Evolutionary conservation across 1,284 basidiomycete species (phyloP).

Genomic region (Ceratobasidium sp.): DNA sequence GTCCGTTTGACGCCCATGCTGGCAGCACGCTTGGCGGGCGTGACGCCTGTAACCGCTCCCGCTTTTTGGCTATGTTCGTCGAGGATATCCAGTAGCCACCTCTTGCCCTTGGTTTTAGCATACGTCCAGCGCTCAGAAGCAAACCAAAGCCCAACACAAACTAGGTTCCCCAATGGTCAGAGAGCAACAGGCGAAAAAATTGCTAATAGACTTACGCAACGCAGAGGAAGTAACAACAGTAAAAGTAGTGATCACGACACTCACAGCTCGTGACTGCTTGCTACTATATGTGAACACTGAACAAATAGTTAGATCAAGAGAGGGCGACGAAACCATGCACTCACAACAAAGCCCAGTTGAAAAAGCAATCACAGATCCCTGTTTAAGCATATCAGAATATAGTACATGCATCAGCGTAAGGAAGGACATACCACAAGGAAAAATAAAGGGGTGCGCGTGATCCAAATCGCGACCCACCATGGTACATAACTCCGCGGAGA

Average conservation of each 20-base stretch:
- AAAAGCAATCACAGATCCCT: constrained; percentile 48
- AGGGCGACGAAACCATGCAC: constrained; percentile 10
- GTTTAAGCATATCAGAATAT: neutral
- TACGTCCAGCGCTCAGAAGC: constrained; percentile 47
- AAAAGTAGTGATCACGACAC: constrained; percentile 43
- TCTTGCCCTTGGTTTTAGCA: constrained; percentile 45
- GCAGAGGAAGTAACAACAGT: constrained; percentile 46
- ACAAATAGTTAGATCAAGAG: neutral
- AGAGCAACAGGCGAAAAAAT: neutral
- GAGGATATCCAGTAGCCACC: constrained; percentile 44
- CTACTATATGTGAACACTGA: constrained; percentile 46
- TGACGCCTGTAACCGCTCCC: neutral
- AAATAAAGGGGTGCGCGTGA: constrained; percentile 54
- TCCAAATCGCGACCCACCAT: constrained; percentile 83
- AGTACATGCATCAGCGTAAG: neutral
- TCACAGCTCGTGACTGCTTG: constrained; percentile 11
- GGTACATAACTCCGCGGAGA: constrained; percentile 74
- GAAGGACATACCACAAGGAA: constrained; percentile 24
- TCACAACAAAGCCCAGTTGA: constrained; percentile 48
- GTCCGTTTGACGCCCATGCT: constrained; percentile 11
- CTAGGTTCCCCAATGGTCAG: neutral
- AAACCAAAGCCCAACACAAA: constrained; percentile 49
- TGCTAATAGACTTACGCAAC: constrained; percentile 30
- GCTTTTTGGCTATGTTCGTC: constrained; percentile 23
- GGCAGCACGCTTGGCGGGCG: neutral